Evolutionary conservation across 768 basidiomycete species (phyloP).

Genomic region (Amanita brunnescens): DNA sequence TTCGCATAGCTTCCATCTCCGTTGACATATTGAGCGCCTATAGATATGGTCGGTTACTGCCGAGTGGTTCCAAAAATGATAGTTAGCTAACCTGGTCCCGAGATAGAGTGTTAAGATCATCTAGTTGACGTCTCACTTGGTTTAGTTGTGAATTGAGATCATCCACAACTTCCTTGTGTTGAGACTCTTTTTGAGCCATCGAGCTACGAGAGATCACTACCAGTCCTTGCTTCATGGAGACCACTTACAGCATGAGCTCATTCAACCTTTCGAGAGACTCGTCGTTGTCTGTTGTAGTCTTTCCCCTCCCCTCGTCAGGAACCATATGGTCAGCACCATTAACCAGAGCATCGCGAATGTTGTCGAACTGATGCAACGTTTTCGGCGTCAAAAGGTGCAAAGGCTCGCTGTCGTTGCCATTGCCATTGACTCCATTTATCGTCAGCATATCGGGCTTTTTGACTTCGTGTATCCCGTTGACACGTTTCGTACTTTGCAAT

Average conservation of each 20-base stretch:
- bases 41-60: neutral
- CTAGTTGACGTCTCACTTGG: constrained; percentile 69
- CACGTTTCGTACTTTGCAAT: constrained; percentile 19
- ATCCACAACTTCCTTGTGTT: constrained; percentile 77
- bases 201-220: constrained; percentile 42
- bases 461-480: constrained; percentile 5
- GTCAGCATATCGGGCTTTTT: constrained; percentile 11
- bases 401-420: constrained; percentile 20
- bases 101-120: constrained; percentile 72
- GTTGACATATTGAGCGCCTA: constrained; percentile 83
- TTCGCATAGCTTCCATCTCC: constrained; percentile 69
- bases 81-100: constrained; percentile 63
- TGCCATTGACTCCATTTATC: constrained; percentile 17
- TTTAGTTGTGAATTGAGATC: constrained; percentile 57
- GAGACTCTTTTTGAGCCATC: constrained; percentile 95
- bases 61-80: neutral
- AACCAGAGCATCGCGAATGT: constrained; percentile 61
- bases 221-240: constrained; percentile 1
- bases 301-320: constrained; percentile 27
- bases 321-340: constrained; percentile 30
- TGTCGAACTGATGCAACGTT: constrained; percentile 67
- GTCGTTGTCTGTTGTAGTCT: constrained; percentile 41
- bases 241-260: constrained; percentile 82
- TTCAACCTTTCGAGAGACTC: constrained; percentile 76
- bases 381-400: constrained; percentile 45